These are phyloP conservation scores for Cadophora malorum DNA, from an alignment of 2,329 filamentous ascomycete genomes.

Conservation along the genomic window DNA sequence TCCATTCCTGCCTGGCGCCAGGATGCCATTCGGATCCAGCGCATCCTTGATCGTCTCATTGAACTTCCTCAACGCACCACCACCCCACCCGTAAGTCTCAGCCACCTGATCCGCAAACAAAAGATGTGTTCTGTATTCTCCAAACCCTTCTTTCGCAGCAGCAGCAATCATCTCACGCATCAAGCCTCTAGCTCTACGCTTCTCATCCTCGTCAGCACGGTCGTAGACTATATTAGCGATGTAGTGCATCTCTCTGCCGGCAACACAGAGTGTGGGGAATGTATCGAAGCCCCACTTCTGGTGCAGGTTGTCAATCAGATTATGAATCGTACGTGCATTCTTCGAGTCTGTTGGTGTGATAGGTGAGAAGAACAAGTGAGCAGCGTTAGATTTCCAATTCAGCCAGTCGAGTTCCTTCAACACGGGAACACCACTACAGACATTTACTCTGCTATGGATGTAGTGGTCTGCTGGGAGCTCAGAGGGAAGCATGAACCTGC, in stretches of 20 bases:
- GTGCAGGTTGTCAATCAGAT: conserved; percentile 54
- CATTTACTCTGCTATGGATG: conserved; percentile 41
- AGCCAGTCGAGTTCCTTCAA: conserved; percentile 49
- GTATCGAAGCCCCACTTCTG: conserved; percentile 56
- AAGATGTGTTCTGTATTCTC: conserved; percentile 55
- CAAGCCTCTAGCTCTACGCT: conserved; percentile 46
- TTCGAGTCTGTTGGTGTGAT: conserved; percentile 45
- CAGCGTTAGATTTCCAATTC: conserved; percentile 59
- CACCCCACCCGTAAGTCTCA: conserved; percentile 51
- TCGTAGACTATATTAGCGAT: conserved; percentile 62
- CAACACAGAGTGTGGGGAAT: conserved; percentile 57
- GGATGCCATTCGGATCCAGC: conserved; percentile 55
- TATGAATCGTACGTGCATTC: conserved; percentile 54
- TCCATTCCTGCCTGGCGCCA: conserved; percentile 54
- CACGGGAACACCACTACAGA: conserved; percentile 43
- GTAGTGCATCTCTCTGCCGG: conserved; percentile 60
- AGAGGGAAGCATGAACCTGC: conserved; percentile 44
- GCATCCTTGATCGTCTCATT: conserved; percentile 55
- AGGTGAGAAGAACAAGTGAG: conserved; percentile 57
- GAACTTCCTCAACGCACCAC: conserved; percentile 50
- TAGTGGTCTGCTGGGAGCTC: conserved; percentile 44
- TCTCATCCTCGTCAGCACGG: conserved; percentile 49
- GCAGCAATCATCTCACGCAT: conserved; percentile 51
- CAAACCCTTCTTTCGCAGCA: conserved; percentile 50
- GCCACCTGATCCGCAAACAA: conserved; percentile 53